Base-by-base conservation (phyloP, 805 yeast genomes). In the Yarrowia bubula region DNA sequence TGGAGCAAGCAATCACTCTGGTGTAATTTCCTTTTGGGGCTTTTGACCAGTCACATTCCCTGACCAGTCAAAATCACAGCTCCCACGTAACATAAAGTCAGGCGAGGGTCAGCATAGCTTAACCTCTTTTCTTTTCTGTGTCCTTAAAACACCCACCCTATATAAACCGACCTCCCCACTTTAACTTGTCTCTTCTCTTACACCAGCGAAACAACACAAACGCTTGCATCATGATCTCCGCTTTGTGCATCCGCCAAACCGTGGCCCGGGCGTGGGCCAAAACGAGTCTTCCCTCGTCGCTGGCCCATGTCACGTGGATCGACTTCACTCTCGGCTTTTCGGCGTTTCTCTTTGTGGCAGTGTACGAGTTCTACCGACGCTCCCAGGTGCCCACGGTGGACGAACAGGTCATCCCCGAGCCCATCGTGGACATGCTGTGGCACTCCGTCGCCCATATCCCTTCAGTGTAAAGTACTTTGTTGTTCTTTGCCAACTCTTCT, bases 321-420 rank as follows among this genome's bases (percentile, higher is more conserved):
- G 61, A 55, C 47, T 39, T 55, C 47, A 17, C 47, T 13, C 31
- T 55, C 47, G 61, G 61, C 38, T 55, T 41, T 22, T 55, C 61
- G 61, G 61, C 47, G 38, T 55, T 55, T 32, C 47, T 55, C 35
- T 11, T 31, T 15, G 47, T 55, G 38, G 61, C 61, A 6, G 47
- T 31, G 38, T 55, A 41, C 61, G 61, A 41, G 47, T 55, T 31
- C 47, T 55, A 39, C 47, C 61, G 58, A 10, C 58, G 47, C 18
- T 51, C 37, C 10, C 33, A 38, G 17, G 22, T 35, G 15, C 44
- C 38, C 44, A 33, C 55, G n/a, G 31, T 18, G 8, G 55, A n/a
- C 41, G 41, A 48, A 18, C 55, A 35, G 31, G 31, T 8, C 28
- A 22, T 14, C 17, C 60, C 60, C 8, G 44, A 38, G 13, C 61